Percentiles rank a stretch among this genome's conserved stretches.
phyloP scores from a whole-genome alignment of 129 eudicot species.

The Dittrichia graveolens region DNA sequence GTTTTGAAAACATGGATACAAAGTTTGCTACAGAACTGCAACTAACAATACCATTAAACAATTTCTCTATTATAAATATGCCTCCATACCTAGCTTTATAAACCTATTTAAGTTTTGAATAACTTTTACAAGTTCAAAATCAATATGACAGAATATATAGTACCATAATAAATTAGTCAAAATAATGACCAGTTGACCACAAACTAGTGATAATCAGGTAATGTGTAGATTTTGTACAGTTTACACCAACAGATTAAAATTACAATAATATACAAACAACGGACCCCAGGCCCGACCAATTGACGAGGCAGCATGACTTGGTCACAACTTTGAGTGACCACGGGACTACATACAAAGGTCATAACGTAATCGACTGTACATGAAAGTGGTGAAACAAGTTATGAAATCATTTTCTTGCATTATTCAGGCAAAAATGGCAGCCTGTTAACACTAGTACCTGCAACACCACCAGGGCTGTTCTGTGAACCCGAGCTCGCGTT shows the following conservation, averaged over 20 bases:
- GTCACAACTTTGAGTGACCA: conserved; percentile 32
- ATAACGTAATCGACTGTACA: conserved; percentile 62
- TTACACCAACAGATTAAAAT: conserved; percentile 1
- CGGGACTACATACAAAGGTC: conserved; percentile 21
- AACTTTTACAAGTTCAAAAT: no score
- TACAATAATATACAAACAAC: conserved; percentile 35
- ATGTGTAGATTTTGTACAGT: conserved; percentile 27
- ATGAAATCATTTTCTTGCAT: conserved; percentile 9
- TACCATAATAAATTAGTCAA: no score
- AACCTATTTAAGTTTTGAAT: no score
- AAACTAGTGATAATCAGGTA: background rate
- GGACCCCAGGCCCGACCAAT: background rate
- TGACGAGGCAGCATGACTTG: conserved; percentile 8
- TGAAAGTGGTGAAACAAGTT: conserved; percentile 28
- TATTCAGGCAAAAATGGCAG: conserved; percentile 84
- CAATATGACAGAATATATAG: no score
- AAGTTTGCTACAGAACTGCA: no score
- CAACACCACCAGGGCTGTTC: conserved; percentile 33
- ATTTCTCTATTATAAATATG: no score
- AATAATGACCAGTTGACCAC: background rate
- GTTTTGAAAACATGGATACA: no score
- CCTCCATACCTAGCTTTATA: no score
- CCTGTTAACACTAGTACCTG: conserved; percentile 57
- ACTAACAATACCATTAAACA: no score
- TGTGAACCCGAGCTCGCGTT: conserved; percentile 24